phyloP scores from a whole-genome alignment of 1,139 yeast genomes.

The Blastobotrys serpentis region DNA sequence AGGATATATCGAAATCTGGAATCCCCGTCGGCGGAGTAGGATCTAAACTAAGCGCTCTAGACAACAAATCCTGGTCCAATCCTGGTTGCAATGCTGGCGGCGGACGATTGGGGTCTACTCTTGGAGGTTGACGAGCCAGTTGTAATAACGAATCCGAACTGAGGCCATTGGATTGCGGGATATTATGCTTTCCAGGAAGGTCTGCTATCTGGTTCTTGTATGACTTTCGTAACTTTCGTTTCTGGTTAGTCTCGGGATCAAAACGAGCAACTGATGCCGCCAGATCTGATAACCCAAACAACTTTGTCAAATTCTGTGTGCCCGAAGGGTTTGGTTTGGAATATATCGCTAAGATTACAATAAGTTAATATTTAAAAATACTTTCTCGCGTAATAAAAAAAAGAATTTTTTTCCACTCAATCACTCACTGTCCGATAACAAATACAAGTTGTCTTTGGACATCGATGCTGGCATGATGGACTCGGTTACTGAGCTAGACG shows the following conservation, averaged over 20 bases:
- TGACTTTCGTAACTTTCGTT: conserved; percentile 87
- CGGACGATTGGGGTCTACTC: conserved; percentile 27
- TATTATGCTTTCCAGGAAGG: conserved; percentile 71
- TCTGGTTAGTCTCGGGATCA: conserved; percentile 86
- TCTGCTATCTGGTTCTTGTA: conserved; percentile 89
- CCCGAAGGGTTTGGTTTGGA: conserved; percentile 57
- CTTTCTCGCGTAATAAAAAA: no score
- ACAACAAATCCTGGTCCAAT: conserved; percentile 51
- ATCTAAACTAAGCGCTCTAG: conserved; percentile 58
- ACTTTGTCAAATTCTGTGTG: conserved; percentile 60
- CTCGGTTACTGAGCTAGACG: neutral
- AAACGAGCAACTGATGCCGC: conserved; percentile 82
- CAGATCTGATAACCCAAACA: conserved; percentile 65
- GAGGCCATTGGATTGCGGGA: conserved; percentile 44
- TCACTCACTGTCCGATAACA: conserved; percentile 10
- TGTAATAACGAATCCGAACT: conserved; percentile 34
- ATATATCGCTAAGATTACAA: conserved; percentile 1
- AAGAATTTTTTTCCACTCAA: no score
- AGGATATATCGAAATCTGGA: conserved; percentile 70
- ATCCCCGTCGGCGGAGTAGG: conserved; percentile 70
- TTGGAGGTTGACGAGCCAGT: conserved; percentile 33
- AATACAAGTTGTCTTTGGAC: conserved; percentile 12
- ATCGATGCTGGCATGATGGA: conserved; percentile 12
- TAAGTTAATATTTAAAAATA: no score
- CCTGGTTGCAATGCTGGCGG: conserved; percentile 32